Conservation (phyloP, 352 stramenopile species). For the Elongisporangium senticosum region DNA sequence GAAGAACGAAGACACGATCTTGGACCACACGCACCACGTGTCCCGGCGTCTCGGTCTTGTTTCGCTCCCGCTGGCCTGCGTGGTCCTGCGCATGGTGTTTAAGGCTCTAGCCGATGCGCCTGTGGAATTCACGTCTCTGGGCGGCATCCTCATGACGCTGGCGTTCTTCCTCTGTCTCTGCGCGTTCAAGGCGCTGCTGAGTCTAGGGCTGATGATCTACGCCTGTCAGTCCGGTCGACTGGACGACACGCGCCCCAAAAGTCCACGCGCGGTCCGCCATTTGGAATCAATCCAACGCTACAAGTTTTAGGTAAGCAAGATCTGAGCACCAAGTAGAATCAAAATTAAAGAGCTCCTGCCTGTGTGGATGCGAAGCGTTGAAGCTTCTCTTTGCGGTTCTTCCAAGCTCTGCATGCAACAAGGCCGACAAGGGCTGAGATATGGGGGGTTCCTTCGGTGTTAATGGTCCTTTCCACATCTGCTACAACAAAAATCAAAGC, state of each 20-base stretch:
- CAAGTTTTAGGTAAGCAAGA: conserved; percentile 6
- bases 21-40: conserved; percentile 94
- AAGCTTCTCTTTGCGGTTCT: background rate
- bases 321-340: background rate
- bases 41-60: conserved; percentile 91
- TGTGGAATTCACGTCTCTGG: conserved; percentile 27
- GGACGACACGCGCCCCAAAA: conserved; percentile 66
- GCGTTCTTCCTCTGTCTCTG: conserved; percentile 68
- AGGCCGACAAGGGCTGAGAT: no score
- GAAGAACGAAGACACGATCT: conserved; percentile 85
- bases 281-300: conserved; percentile 63
- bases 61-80: conserved; percentile 92
- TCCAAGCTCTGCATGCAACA: background rate
- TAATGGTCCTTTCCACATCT: no score
- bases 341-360: no score
- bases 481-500: no score
- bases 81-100: conserved; percentile 81
- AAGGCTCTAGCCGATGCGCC: conserved; percentile 52
- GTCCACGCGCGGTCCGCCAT: conserved; percentile 45
- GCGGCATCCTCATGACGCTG: conserved; percentile 39
- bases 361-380: no score
- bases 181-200: conserved; percentile 76
- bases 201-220: conserved; percentile 75
- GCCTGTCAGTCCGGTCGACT: conserved; percentile 56
- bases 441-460: no score